Percentiles rank a stretch among this genome's conserved stretches.
Evolutionary conservation across 441 rosid species (phyloP).

Genomic region (Dalechampia spathulata): DNA sequence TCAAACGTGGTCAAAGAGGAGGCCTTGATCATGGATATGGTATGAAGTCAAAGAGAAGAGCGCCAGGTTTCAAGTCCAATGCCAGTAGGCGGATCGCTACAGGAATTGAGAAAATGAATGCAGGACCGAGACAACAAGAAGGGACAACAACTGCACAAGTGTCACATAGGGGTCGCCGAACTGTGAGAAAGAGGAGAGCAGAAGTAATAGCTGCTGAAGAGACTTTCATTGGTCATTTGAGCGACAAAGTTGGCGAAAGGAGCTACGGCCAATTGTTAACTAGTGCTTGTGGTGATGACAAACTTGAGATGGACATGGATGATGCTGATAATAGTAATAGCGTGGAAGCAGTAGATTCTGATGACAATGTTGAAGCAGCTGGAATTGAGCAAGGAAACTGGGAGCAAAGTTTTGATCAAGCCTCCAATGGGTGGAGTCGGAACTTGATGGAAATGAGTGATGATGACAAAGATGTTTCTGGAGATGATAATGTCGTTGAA

Average conservation of each 20-base stretch:
- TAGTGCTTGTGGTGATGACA: constrained; percentile 50
- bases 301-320: constrained; percentile 31
- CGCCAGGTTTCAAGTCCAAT: constrained; percentile 31
- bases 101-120: constrained; percentile 27
- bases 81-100: constrained; percentile 32
- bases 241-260: constrained; percentile 24
- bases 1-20: constrained; percentile 62
- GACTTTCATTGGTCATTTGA: constrained; percentile 24
- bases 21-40: constrained; percentile 48
- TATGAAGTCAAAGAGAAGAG: constrained; percentile 40
- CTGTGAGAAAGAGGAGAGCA: constrained; percentile 65
- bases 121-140: constrained; percentile 25
- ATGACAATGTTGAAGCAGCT: constrained; percentile 45
- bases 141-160: constrained; percentile 31
- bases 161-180: constrained; percentile 64
- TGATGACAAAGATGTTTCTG: constrained; percentile 31
- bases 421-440: constrained; percentile 35
- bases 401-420: constrained; percentile 34
- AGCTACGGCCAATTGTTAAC: constrained; percentile 29
- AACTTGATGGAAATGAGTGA: constrained; percentile 43
- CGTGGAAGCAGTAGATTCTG: constrained; percentile 41
- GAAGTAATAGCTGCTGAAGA: constrained; percentile 38
- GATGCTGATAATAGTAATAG: constrained; percentile 56
- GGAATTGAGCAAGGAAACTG: constrained; percentile 51
- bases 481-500: constrained; percentile 33